Percentiles rank a stretch among this genome's conserved stretches.
These are phyloP conservation scores for Luzula sylvatica DNA, from an alignment of 176 grass and related monocot genomes.

Conservation along the genomic window DNA sequence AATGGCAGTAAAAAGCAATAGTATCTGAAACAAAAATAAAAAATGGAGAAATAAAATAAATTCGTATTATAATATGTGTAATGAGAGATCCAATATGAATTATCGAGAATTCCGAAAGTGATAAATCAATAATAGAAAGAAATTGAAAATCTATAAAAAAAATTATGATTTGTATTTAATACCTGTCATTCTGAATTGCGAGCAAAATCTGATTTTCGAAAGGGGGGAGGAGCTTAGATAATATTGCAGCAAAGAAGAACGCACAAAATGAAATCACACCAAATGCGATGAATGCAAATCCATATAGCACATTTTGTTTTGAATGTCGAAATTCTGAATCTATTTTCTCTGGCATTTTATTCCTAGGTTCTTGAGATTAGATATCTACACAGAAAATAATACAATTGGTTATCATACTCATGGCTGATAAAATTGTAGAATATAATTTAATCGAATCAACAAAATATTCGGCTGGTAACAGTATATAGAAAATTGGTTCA, in stretches of 20 bases:
- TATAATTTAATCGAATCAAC: no score
- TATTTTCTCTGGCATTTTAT: neutral
- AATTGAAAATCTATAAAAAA: neutral
- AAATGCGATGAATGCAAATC: constrained; percentile 5
- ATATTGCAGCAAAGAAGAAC: constrained; percentile 17
- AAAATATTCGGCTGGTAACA: no score
- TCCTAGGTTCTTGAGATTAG: neutral
- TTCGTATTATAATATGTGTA: no score
- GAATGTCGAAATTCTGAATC: neutral
- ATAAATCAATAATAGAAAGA: neutral
- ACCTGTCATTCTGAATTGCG: constrained; percentile 17
- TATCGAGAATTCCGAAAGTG: neutral
- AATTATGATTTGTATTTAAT: neutral
- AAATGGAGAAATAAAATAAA: neutral
- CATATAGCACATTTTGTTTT: neutral
- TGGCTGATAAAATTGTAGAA: no score
- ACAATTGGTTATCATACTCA: no score
- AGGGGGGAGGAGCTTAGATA: constrained; percentile 22
- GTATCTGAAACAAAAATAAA: constrained; percentile 36
- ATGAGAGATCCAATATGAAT: neutral
- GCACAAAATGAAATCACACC: constrained; percentile 12
- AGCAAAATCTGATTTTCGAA: constrained; percentile 9
- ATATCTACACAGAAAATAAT: no score
- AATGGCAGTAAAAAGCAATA: constrained; percentile 59
- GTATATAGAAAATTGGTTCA: no score